phyloP scores from a whole-genome alignment of 2,329 filamentous ascomycete genomes.

The Drechslerella dactyloides region DNA sequence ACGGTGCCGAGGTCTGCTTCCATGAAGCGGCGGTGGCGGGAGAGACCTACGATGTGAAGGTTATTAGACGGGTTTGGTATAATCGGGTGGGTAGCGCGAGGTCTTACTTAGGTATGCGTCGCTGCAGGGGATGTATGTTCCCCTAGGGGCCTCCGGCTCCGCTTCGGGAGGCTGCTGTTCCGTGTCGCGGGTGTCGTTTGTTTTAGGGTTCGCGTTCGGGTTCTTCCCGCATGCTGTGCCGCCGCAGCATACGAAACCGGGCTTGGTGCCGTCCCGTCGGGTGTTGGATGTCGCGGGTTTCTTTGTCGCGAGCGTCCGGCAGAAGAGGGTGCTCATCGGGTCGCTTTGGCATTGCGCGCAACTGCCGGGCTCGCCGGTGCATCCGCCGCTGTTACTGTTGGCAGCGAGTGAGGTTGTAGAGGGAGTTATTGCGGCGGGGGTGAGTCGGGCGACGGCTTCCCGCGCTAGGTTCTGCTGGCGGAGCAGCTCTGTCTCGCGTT shows the following conservation, averaged over 20 bases:
- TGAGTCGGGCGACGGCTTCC: slow-evolving; percentile 57
- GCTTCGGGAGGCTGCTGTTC: slow-evolving; percentile 18
- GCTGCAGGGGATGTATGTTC: slow-evolving; percentile 55
- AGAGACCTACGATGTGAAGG: slow-evolving; percentile 46
- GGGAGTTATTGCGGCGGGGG: slow-evolving; percentile 57
- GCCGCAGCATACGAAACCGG: slow-evolving; percentile 52
- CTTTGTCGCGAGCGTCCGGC: slow-evolving; percentile 74
- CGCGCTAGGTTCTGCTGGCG: slow-evolving; percentile 41
- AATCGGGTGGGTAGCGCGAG: neutral
- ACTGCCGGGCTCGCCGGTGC: slow-evolving; percentile 75
- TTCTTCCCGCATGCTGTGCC: slow-evolving; percentile 52
- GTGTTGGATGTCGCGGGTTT: slow-evolving; percentile 10
- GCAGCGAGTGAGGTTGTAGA: slow-evolving; percentile 54
- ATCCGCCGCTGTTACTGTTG: slow-evolving; percentile 60
- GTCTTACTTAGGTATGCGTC: slow-evolving; percentile 53
- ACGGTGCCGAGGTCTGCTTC: slow-evolving; percentile 54
- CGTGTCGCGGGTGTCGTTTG: slow-evolving; percentile 9
- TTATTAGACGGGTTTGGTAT: no score
- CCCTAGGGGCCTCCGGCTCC: slow-evolving; percentile 7
- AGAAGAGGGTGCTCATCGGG: slow-evolving; percentile 81
- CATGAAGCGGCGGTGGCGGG: slow-evolving; percentile 54
- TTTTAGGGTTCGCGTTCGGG: slow-evolving; percentile 1
- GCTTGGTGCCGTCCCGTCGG: slow-evolving; percentile 15
- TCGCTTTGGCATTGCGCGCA: slow-evolving; percentile 79
- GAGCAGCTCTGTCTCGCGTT: slow-evolving; percentile 50